Conservation (phyloP, 106 monocot genomes). For the Acorus calamus region DNA sequence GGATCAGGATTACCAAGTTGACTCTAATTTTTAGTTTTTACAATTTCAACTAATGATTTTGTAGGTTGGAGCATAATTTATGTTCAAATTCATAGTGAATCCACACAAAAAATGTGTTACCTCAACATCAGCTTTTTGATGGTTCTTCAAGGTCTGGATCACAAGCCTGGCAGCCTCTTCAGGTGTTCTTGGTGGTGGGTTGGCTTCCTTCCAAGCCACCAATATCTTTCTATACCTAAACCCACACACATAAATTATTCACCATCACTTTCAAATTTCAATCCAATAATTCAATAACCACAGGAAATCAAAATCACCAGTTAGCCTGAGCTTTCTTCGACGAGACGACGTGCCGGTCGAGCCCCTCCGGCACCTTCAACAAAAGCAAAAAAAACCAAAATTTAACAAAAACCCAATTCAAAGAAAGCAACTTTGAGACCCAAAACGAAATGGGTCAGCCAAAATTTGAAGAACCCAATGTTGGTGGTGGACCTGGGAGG, state of each 20-base stretch:
- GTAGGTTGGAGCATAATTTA: no score
- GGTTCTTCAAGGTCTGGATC: constrained; percentile 66
- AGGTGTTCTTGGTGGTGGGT: constrained; percentile 63
- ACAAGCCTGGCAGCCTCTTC: constrained; percentile 63
- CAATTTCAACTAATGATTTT: no score
- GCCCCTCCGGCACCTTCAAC: constrained; percentile 65
- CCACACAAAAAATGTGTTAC: constrained; percentile 14
- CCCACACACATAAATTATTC: background rate
- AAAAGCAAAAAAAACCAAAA: background rate
- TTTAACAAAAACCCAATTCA: background rate
- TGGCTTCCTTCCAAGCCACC: constrained; percentile 68
- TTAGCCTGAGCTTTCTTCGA: constrained; percentile 83
- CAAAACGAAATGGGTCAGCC: no score
- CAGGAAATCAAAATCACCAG: constrained; percentile 32
- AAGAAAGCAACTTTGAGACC: background rate
- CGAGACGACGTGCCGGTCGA: constrained; percentile 63
- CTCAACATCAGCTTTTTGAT: constrained; percentile 81
- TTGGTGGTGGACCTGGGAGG: constrained; percentile 43
- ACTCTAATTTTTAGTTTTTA: no score
- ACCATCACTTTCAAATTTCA: no score
- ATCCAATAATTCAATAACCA: background rate
- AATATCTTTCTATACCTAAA: constrained; percentile 64
- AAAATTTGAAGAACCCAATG: no score
- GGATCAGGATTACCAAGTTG: no score
- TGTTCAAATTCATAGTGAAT: no score